Conservation (phyloP, 2,329 filamentous ascomycete species). For the Ceratocystis destructans region DNA sequence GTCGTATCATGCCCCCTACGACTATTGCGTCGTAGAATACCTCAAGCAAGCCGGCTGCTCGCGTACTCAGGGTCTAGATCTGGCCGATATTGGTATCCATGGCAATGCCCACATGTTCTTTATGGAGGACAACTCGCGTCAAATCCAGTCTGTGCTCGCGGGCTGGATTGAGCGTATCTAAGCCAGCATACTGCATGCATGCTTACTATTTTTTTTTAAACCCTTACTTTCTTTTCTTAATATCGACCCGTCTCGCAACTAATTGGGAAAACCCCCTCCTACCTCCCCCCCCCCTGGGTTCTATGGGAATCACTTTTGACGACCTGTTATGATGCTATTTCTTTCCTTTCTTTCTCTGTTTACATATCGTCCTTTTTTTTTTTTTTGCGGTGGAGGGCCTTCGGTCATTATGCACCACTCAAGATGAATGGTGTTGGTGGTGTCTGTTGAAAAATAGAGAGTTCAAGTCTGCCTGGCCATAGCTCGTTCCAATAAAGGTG, state of each 20-base stretch:
- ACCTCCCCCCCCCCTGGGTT: too few species aligned
- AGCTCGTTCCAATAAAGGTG: too few species aligned
- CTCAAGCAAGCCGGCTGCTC: conserved; percentile 31
- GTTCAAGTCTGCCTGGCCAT: too few species aligned
- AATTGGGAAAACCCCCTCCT: too few species aligned
- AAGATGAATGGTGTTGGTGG: too few species aligned
- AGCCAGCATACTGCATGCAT: neutral
- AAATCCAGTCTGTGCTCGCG: conserved; percentile 23
- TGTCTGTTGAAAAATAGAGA: too few species aligned
- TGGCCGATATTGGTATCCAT: conserved; percentile 27
- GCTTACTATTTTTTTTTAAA: neutral
- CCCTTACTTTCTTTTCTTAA: neutral
- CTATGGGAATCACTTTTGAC: too few species aligned
- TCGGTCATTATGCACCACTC: too few species aligned
- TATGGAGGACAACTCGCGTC: conserved; percentile 35
- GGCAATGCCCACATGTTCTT: conserved; percentile 38
- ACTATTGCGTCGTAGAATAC: conserved; percentile 31
- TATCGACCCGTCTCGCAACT: neutral
- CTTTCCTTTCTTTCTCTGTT: too few species aligned
- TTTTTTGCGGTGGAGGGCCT: too few species aligned
- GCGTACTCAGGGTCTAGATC: conserved; percentile 24
- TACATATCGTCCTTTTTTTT: too few species aligned
- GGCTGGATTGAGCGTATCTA: conserved; percentile 15
- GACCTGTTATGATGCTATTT: too few species aligned
- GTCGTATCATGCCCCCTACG: conserved; percentile 34